Evolutionary conservation across 2,329 filamentous ascomycete species (phyloP).

Genomic region (Paraphoma chrysanthemicola): DNA sequence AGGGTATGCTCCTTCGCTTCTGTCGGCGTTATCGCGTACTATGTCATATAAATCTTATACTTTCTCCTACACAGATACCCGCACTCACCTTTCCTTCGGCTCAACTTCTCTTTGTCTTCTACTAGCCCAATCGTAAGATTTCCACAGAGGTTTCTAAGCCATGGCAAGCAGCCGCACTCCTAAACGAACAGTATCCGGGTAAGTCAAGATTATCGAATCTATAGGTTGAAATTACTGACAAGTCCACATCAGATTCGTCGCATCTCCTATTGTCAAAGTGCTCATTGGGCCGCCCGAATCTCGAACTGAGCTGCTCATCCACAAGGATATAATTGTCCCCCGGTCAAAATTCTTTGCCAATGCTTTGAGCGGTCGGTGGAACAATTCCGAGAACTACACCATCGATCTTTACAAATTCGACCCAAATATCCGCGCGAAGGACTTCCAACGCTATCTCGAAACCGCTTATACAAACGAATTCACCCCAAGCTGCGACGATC

Average conservation of each 20-base stretch:
- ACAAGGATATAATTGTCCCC: conserved; percentile 1
- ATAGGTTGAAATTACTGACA: too few species aligned
- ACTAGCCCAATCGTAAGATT: not conserved
- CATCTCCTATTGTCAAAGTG: conserved; percentile 5
- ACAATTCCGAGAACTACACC: not conserved
- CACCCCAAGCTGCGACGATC: not conserved
- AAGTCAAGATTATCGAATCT: not conserved
- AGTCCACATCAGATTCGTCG: not conserved
- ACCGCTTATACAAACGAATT: conserved; percentile 15
- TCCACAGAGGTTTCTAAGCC: too few species aligned
- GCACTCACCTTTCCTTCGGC: too few species aligned
- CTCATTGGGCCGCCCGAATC: conserved; percentile 1
- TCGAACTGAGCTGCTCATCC: not conserved
- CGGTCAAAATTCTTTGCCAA: conserved; percentile 12
- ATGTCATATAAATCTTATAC: too few species aligned
- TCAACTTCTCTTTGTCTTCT: not conserved
- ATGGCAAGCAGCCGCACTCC: not conserved
- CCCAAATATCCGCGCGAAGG: conserved; percentile 11
- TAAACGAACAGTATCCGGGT: not conserved
- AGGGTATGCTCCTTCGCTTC: not conserved
- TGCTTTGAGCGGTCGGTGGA: conserved; percentile 5
- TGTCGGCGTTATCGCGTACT: not conserved
- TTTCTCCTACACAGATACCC: too few species aligned
- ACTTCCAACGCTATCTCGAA: conserved; percentile 17
- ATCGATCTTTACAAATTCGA: conserved; percentile 6